Conservation (phyloP, 208 protist species). For the Leishmania tropica region DNA sequence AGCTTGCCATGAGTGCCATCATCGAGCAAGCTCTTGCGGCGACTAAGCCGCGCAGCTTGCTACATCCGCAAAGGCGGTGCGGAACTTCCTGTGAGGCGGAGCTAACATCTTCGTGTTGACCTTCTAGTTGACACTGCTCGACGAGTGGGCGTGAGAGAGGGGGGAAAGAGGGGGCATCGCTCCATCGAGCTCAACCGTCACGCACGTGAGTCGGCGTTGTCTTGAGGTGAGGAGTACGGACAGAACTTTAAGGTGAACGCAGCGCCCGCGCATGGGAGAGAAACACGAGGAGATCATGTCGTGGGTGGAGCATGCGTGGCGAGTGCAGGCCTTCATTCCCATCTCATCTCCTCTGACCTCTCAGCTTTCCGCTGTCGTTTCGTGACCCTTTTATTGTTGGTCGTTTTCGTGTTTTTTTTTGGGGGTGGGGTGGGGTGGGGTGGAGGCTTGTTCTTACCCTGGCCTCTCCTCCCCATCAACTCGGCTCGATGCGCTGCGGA, state of each 20-base stretch:
- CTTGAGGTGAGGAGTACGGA: not conserved
- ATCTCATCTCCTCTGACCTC: not conserved
- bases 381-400: not conserved
- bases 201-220: not conserved
- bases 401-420: not conserved
- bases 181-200: not conserved
- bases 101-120: not conserved
- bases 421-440: not conserved
- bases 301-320: not conserved
- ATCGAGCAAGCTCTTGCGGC: no score
- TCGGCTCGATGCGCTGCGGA: not conserved
- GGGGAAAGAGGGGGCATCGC: not conserved
- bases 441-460: not conserved
- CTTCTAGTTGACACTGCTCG: not conserved
- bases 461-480: not conserved
- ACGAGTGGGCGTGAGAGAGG: not conserved
- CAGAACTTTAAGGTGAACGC: not conserved
- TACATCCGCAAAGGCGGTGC: not conserved
- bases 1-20: no score
- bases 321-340: not conserved
- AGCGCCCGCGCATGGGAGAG: not conserved
- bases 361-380: not conserved
- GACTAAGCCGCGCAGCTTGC: no score
- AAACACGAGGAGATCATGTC: not conserved
- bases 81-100: not conserved